Evolutionary conservation across 148 eudicot genomes (phyloP), one percentile per base, ranked within the genome.

Genomic region (Amaranthus cruentus): DNA sequence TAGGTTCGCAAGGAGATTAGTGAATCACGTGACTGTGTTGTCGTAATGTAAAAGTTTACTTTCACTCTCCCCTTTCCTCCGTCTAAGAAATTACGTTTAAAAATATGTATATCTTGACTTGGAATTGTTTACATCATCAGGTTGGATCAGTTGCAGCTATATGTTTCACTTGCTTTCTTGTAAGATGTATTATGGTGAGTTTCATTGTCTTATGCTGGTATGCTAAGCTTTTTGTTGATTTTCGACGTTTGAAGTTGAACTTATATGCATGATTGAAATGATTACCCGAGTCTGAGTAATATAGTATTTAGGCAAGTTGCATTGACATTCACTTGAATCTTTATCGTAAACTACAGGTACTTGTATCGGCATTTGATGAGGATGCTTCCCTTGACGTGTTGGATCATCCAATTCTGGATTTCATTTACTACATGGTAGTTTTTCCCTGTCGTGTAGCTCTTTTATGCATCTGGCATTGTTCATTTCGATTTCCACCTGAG

Each of bases 71-170:
- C 6, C 11, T 44, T 4, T 10, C 47, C 12, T 12, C 53, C 11
- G 5, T 48, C 18, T 67, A 28, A 28, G 44, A 49, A 9, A 3
- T 67, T 2, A 42, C 18, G 62, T 8, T n/a, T n/a, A 58, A 5
- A 58, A 7, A 13, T 14, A 58, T 44, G 7, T n/a, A 56, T 43
- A 47, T 48, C 43, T 38, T 54, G 60, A 61, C 73, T 54, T 64
- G 11, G 52, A 54, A 47, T 63, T 74, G 58, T 13, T 70, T 52
- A 47, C 66, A 73, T 67, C 70, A 74, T 64, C 91, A 93, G 98
- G 98, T 93, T 78, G 97, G 98, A 74, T 91, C 95, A 79, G 93
- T 93, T 58, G 90, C 97, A 28, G 89, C 83, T 69, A 81, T 89
- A 81, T 93, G 97, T 77, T 89, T 84, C 87, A 73, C 85, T 75